Evolutionary conservation across 2,329 filamentous ascomycete species (phyloP), one percentile per base, ranked within the genome.

Genomic region (Phyllosticta ampelicida): DNA sequence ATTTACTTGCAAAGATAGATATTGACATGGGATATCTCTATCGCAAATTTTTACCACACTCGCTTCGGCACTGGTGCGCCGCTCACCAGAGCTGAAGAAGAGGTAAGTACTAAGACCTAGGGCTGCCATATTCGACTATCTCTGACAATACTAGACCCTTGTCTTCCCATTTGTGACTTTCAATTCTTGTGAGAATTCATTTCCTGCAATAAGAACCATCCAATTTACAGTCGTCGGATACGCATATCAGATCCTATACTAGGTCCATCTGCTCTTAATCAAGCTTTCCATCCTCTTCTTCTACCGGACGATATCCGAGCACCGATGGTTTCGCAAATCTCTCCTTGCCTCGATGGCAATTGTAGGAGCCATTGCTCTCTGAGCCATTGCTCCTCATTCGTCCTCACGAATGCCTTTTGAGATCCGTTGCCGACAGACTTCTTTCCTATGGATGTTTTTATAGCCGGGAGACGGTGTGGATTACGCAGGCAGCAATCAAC

Each of bases 401-500:
- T 62, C 30, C 60, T 71, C 8, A 70, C 67, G 13, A 64, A 63
- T 11, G 62, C 62, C 16, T 70, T 71, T 50, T 68, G 71, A 52
- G 71, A 70, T 63, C 60, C 66, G 20, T 68, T 66, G 18, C 66
- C 67, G 2, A 62, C 66, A 1, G 63, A 70, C 48, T 63, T 66
- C 16, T 59, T 59, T 16, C 48, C 53, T 6, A 66, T 69, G 28
- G 71, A 70, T 29, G 66, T 70, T 55, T 50, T 63, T 13, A 53
- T 63, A 65, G 70, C 29, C 69, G 69, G 1, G 63, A 64, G 10
- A 64, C 61, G n/a, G 61, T 71, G 3, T 71, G 66, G 61, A 61
- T 70, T 1, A 64, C 67, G 53, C 76, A 74, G 0, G 75, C 65
- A 1, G 68, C 69, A 6, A 64, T 74, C 58, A 76, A 74, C 51